Evolutionary conservation across 768 basidiomycete species (phyloP), one percentile per base, ranked within the genome.

Genomic region (Auricularia heimuer): DNA sequence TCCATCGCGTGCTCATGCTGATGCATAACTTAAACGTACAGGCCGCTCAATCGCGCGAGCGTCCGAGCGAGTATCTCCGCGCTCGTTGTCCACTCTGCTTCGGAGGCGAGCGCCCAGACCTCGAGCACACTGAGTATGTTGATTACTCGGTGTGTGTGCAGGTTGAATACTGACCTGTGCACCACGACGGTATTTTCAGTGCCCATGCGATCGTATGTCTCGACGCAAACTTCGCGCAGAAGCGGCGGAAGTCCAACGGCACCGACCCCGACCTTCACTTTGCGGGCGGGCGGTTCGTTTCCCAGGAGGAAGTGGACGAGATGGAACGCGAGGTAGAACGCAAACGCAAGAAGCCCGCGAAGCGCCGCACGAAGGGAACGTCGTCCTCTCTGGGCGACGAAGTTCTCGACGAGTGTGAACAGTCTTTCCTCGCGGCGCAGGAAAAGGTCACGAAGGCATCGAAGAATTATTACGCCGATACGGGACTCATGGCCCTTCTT

Each of bases 341-440:
- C 10, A 12, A 24, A 14, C 51, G 37, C 4, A 63, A n/a, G 8
- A 36, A 10, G 11, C 24, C 56, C 3, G 24, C 12, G 3, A 33
- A n/a, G 6, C 54, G 21, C 2, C 29, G 54, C 18, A n/a, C 8
- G 34, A 10, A 7, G 7, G 44, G 37, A 3, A 36, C 24, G 2
- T 21, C 51, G 4, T 1, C 47, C 1, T 10, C 16, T 7, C 21
- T 64, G 33, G 29, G 18, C 6, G 58, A 64, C 18, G 64, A 64
- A 16, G 44, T 74, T 6, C 70, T 80, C 1, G 74, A 80, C 36
- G 68, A 70, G 1, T 80, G 79, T 24, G 61, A 79, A 62, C 70
- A 71, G 2, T 73, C 1, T 3, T 64, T 64, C 54, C 2, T 36
- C 2, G 64, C 54, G 1, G 64, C 64, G 35, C 64, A 64, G 10